Evolutionary conservation across 148 eudicot species (phyloP).

Genomic region (Fallopia convolvulus): DNA sequence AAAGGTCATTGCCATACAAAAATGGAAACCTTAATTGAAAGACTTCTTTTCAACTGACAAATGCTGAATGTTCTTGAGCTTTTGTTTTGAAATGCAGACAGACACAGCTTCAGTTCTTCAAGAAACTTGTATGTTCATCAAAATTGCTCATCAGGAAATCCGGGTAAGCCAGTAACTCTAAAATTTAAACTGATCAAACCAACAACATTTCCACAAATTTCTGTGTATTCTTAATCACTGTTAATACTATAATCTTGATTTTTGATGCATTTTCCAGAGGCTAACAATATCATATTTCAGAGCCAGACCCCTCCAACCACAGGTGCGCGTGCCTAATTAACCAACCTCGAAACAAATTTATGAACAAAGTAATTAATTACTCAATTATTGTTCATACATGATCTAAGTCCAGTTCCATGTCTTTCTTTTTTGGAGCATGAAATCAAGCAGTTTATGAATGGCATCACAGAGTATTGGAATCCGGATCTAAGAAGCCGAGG

Average conservation of each 20-base stretch:
- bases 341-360: not conserved
- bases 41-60: not conserved
- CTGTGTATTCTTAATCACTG: not conserved
- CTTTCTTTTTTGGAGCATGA: not conserved
- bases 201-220: too few species aligned
- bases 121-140: conserved; percentile 49
- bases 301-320: conserved; percentile 13
- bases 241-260: not conserved
- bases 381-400: too few species aligned
- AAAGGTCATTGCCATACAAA: conserved; percentile 26
- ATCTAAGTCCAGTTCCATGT: not conserved
- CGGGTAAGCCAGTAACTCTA: conserved; percentile 24
- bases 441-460: not conserved
- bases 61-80: not conserved
- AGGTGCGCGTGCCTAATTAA: conserved; percentile 8
- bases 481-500: conserved; percentile 36
- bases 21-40: not conserved
- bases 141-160: conserved; percentile 42
- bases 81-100: conserved; percentile 25
- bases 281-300: conserved; percentile 24
- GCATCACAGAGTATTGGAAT: conserved; percentile 21
- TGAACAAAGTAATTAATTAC: too few species aligned
- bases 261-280: conserved; percentile 17
- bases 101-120: conserved; percentile 67
- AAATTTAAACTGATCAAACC: not conserved